Evolutionary conservation across 2,329 filamentous ascomycete species (phyloP), one percentile per base, ranked within the genome.

Genomic region (Fusarium transvaalense): DNA sequence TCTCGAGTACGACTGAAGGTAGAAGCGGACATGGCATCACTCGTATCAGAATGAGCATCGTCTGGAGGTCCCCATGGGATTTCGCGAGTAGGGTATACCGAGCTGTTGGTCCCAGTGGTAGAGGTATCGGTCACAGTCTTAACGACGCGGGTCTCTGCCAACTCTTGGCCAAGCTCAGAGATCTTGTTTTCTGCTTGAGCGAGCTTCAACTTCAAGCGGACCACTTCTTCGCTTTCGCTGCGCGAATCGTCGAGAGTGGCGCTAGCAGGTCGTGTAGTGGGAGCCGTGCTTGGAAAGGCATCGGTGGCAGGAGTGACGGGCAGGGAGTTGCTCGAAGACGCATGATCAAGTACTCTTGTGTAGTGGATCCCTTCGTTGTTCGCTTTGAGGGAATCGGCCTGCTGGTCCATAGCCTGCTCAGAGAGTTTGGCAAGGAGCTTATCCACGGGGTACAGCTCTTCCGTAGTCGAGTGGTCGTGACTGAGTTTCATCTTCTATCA

Each of bases 401-500:
- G 88, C 77, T 88, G 85, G 51, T 82, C 83, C 50, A 90, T 78
- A n/a, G 84, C 77, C 74, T 93, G 91, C 77, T 94, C 89, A n/a
- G 88, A 88, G 47, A 95, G 84, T 76, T 90, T 91, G 57, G 90
- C 88, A 68, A 94, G 82, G 52, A 94, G 86, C 62, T 89, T 89
- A 73, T 96, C 92, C 83, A 94, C 88, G 10, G 85, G 83, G 56
- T 83, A 85, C 31, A 79, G 68, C 39, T 85, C 83, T 46, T 75
- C 66, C 13, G 76, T 65, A 8, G 73, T 75, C 12, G 76, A 71
- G 5, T 74, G 43, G 34, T 86, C 83, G 70, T 84, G 82, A 64
- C 75, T 82, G 51, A 81, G 77, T 80, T 86, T 82, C 71, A 82
- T 79, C 79, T 82, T 84, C 81, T 83, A 76, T 74, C 73, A 76